Evolutionary conservation across 108 stramenopile genomes (phyloP).

Genomic region (Fragilaria crotonensis): DNA sequence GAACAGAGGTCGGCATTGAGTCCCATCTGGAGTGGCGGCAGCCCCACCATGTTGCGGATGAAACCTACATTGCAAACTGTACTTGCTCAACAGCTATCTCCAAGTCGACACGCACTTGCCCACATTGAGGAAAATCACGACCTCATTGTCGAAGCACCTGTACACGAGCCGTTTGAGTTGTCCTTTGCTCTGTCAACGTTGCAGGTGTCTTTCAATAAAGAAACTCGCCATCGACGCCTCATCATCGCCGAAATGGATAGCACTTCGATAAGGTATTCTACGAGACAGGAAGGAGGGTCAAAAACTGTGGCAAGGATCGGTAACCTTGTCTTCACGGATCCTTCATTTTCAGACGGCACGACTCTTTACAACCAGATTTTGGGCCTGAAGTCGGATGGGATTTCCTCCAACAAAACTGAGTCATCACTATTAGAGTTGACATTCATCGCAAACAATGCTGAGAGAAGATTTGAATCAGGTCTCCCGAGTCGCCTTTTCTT

Average conservation of each 20-base stretch:
- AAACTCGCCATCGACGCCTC: slow-evolving; percentile 46
- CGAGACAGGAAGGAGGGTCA: slow-evolving; percentile 37
- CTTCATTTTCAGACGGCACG: slow-evolving; percentile 18
- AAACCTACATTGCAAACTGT: too few relatives aligned
- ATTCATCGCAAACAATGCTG: slow-evolving; percentile 24
- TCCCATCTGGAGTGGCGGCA: neutral
- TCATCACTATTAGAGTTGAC: slow-evolving; percentile 45
- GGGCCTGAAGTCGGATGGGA: slow-evolving; percentile 38
- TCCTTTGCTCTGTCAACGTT: slow-evolving; percentile 49
- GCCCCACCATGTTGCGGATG: neutral
- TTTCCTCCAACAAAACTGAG: neutral
- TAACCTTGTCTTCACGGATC: slow-evolving; percentile 46
- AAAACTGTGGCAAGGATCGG: slow-evolving; percentile 42
- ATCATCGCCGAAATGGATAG: slow-evolving; percentile 63
- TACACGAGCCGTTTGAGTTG: slow-evolving; percentile 20
- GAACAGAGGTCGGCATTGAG: too few relatives aligned
- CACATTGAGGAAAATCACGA: neutral
- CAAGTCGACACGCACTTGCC: neutral
- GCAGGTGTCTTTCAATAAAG: slow-evolving; percentile 64
- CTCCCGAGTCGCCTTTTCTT: neutral
- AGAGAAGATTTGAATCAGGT: slow-evolving; percentile 8
- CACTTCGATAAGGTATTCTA: slow-evolving; percentile 29
- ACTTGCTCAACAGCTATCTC: neutral
- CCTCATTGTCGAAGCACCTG: neutral
- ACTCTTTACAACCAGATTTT: slow-evolving; percentile 66